phyloP scores from a whole-genome alignment of 2,329 filamentous ascomycete genomes.

The Verticillium nonalfalfae region DNA sequence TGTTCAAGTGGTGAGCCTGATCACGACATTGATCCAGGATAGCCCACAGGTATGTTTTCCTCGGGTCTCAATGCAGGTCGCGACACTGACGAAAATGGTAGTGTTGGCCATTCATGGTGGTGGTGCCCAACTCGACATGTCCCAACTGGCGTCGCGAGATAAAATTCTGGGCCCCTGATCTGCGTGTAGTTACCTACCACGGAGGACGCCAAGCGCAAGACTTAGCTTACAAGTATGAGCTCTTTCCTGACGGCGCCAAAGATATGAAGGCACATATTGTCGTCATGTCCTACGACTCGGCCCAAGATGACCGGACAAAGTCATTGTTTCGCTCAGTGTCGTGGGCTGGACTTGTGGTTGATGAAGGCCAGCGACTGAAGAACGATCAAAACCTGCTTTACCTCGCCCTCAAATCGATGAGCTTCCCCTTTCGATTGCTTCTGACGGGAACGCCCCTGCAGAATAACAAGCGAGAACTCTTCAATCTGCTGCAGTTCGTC shows the following conservation, averaged over 20 bases:
- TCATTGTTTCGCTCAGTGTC: conserved; percentile 62
- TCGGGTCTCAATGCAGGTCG: neutral
- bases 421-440: conserved; percentile 76
- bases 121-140: conserved; percentile 91
- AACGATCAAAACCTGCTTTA: conserved; percentile 86
- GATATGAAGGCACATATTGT: conserved; percentile 85
- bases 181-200: conserved; percentile 90
- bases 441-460: conserved; percentile 90
- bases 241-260: conserved; percentile 62
- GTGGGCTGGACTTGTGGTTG: conserved; percentile 86
- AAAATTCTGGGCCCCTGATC: conserved; percentile 81
- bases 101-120: conserved; percentile 88
- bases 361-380: conserved; percentile 93
- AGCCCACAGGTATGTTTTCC: conserved; percentile 36
- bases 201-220: conserved; percentile 69
- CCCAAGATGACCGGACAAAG: conserved; percentile 64
- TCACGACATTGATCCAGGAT: conserved; percentile 66
- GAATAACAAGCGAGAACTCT: conserved; percentile 91
- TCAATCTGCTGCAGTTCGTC: conserved; percentile 94
- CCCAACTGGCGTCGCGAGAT: conserved; percentile 98
- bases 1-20: conserved; percentile 80
- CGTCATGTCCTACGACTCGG: conserved; percentile 90
- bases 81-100: conserved; percentile 13
- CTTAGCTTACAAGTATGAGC: conserved; percentile 74
- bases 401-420: conserved; percentile 62